Conservation (phyloP, 495 filamentous ascomycete genomes). For the Podospora appendiculata region DNA sequence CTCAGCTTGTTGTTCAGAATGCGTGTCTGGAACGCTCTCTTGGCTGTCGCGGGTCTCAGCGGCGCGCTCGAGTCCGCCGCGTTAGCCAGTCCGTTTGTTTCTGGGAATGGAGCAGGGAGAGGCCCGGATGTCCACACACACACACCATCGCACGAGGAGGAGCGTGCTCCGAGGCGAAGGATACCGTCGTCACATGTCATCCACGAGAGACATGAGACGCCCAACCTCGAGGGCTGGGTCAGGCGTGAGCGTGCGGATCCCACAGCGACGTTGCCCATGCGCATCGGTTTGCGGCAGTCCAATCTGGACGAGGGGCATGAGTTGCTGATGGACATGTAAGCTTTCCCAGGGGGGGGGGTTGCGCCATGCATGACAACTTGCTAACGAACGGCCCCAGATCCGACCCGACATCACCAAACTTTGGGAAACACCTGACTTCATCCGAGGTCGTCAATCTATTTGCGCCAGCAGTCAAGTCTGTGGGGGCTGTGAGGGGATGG, state of each 20-base stretch:
- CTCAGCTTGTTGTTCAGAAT: no score
- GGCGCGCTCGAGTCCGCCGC: not conserved
- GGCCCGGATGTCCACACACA: not conserved
- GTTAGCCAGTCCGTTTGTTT: not conserved
- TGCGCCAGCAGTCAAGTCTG: conserved; percentile 32
- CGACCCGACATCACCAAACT: conserved; percentile 52
- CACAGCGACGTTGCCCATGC: conserved; percentile 21
- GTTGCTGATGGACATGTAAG: conserved; percentile 27
- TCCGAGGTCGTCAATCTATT: conserved; percentile 44
- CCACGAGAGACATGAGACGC: conserved; percentile 12
- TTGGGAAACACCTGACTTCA: conserved; percentile 44
- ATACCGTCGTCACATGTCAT: not conserved
- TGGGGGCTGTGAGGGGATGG: conserved; percentile 41
- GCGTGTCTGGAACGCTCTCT: no score
- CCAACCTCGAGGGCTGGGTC: conserved; percentile 20
- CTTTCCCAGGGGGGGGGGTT: not conserved
- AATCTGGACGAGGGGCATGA: conserved; percentile 22
- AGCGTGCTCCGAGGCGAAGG: not conserved
- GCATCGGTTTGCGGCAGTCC: conserved; percentile 23
- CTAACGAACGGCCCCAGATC: conserved; percentile 39
- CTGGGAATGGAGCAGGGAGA: not conserved
- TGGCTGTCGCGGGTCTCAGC: no score
- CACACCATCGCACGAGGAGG: not conserved
- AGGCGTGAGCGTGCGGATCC: conserved; percentile 19
- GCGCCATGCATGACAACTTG: not conserved